A percentile compares a stretch with the other conserved stretches of the same genome.
Conservation (phyloP, 2,329 filamentous ascomycete genomes). For the Xylariaceae sp. region DNA sequence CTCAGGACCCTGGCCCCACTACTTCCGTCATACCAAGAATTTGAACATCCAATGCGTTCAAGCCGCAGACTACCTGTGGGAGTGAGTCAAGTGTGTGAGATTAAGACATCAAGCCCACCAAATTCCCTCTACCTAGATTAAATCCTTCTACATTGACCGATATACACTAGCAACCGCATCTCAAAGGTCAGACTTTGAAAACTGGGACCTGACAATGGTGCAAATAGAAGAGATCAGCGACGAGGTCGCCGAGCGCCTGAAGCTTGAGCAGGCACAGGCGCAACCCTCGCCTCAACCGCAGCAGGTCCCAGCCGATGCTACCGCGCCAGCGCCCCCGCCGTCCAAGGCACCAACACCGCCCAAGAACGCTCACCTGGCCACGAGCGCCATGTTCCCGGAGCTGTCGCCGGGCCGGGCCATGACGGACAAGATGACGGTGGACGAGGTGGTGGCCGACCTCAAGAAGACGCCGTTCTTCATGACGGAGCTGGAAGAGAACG, state of each 20-base stretch:
- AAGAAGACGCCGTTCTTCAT: slow-evolving; percentile 82
- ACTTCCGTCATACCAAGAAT: background rate
- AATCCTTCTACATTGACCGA: too few relatives aligned
- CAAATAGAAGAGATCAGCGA: slow-evolving; percentile 40
- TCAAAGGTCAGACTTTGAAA: background rate
- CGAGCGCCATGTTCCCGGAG: slow-evolving; percentile 30
- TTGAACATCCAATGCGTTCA: background rate
- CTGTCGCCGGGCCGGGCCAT: slow-evolving; percentile 42
- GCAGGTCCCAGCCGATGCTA: background rate
- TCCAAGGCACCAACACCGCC: slow-evolving; percentile 1
- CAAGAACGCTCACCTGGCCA: slow-evolving; percentile 1
- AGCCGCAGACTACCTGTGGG: background rate
- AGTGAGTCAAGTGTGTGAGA: too few relatives aligned
- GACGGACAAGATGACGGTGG: slow-evolving; percentile 43
- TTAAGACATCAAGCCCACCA: too few relatives aligned
- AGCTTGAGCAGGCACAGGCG: slow-evolving; percentile 30
- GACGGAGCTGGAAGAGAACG: slow-evolving; percentile 85
- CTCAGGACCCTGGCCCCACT: too few relatives aligned
- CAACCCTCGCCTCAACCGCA: slow-evolving; percentile 3
- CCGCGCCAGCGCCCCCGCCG: background rate
- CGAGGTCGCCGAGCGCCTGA: slow-evolving; percentile 29
- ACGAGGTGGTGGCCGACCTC: slow-evolving; percentile 53
- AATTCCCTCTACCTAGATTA: too few relatives aligned
- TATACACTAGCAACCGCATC: too few relatives aligned
- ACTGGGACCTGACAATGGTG: slow-evolving; percentile 19